A percentile compares a stretch with the other conserved stretches of the same genome.
Conservation (phyloP, 1,284 basidiomycete genomes). For the Trichosporon ovoides region DNA sequence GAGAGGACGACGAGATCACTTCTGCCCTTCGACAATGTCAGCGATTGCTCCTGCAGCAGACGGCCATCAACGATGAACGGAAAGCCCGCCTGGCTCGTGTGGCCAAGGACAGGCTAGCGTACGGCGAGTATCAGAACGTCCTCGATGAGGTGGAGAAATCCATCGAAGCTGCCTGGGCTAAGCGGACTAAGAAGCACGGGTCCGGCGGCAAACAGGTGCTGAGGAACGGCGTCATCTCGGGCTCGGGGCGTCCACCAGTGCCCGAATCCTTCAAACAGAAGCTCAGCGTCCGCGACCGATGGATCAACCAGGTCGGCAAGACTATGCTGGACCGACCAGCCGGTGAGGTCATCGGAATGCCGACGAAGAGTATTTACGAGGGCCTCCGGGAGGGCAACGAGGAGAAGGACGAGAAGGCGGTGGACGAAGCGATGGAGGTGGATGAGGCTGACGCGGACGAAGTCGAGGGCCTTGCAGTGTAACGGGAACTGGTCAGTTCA, state of each 20-base stretch:
- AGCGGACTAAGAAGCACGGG: slow-evolving; percentile 51
- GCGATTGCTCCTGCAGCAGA: slow-evolving; percentile 67
- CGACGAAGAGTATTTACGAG: slow-evolving; percentile 64
- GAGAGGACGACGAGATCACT: slow-evolving; percentile 88
- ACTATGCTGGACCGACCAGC: slow-evolving; percentile 60
- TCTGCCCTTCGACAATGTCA: slow-evolving; percentile 84
- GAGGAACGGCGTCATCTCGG: slow-evolving; percentile 50
- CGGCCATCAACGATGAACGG: slow-evolving; percentile 74
- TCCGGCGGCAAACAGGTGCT: slow-evolving; percentile 51
- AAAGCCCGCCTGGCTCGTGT: slow-evolving; percentile 67
- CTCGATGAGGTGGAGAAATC: slow-evolving; percentile 78
- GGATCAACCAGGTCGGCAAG: slow-evolving; percentile 65
- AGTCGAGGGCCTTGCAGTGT: slow-evolving; percentile 19
- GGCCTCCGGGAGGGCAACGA: slow-evolving; percentile 60
- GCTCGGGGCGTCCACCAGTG: slow-evolving; percentile 59
- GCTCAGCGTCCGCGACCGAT: slow-evolving; percentile 64
- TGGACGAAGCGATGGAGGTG: slow-evolving; percentile 32
- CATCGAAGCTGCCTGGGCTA: slow-evolving; percentile 55
- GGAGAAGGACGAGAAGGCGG: slow-evolving; percentile 46
- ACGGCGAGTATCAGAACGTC: slow-evolving; percentile 76
- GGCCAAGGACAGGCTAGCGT: slow-evolving; percentile 80
- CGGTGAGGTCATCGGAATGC: slow-evolving; percentile 69
- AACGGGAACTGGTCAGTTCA: background rate
- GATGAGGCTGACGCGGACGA: slow-evolving; percentile 36
- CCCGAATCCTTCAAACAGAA: slow-evolving; percentile 64